Percentiles rank a stretch among this genome's conserved stretches.
Conservation (phyloP, 1,139 yeast species). For the Suhomyces atakaporum region DNA sequence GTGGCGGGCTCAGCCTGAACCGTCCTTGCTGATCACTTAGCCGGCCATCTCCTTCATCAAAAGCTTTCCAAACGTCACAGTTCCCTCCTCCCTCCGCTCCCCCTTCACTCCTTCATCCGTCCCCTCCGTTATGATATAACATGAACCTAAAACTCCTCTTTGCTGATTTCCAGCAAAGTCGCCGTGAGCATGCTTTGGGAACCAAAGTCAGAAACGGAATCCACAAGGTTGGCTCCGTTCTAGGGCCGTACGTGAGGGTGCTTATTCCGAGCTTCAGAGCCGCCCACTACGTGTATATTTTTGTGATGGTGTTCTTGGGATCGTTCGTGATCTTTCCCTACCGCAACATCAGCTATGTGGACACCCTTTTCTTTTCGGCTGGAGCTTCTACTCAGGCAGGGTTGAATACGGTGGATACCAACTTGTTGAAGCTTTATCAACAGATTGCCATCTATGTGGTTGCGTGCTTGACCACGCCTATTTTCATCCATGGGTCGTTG, state of each 20-base stretch:
- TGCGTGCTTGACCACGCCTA: constrained; percentile 77
- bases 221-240: constrained; percentile 23
- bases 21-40: too few relatives aligned
- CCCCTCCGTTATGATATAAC: background rate
- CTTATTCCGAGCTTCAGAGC: constrained; percentile 74
- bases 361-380: constrained; percentile 71
- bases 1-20: too few relatives aligned
- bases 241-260: constrained; percentile 50
- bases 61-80: background rate
- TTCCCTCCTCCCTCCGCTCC: background rate
- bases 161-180: constrained; percentile 8
- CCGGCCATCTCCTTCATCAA: background rate
- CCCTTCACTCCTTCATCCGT: background rate
- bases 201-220: constrained; percentile 26
- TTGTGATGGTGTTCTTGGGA: constrained; percentile 55
- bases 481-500: constrained; percentile 80
- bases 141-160: constrained; percentile 9
- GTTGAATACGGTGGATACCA: constrained; percentile 72
- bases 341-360: constrained; percentile 68
- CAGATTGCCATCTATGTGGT: constrained; percentile 66
- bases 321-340: constrained; percentile 77
- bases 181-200: constrained; percentile 20
- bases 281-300: constrained; percentile 72
- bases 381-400: constrained; percentile 94
- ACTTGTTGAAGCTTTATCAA: constrained; percentile 66